Percentiles rank a stretch among this genome's conserved stretches.
Conservation (phyloP, 2,329 filamentous ascomycete genomes). For the Paraconiothyrium brasiliense region DNA sequence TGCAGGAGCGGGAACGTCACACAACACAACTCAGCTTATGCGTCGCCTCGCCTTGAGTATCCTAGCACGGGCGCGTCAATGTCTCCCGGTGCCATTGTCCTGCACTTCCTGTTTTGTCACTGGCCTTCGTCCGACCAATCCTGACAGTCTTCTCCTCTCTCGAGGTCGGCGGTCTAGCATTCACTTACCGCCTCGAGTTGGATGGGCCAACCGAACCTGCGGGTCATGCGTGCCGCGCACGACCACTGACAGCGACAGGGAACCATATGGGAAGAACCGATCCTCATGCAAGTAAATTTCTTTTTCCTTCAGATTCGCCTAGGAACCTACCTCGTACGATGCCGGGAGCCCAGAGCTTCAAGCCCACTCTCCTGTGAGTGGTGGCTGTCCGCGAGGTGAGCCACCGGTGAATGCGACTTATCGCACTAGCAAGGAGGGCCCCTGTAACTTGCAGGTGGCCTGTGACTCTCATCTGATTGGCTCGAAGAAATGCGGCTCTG, state of each 20-base stretch:
- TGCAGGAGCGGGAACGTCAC: conserved; percentile 35
- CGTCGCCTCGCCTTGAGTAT: conserved; percentile 23
- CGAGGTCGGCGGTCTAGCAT: conserved; percentile 27
- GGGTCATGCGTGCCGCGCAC: conserved; percentile 26
- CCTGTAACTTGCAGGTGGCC: conserved; percentile 16
- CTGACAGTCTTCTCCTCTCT: conserved; percentile 26
- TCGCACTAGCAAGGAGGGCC: conserved; percentile 22
- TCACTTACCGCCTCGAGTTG: conserved; percentile 19
- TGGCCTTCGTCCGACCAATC: background rate
- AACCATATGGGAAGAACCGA: conserved; percentile 38
- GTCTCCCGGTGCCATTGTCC: conserved; percentile 20
- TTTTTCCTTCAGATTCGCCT: conserved; percentile 36
- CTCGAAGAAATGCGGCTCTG: conserved; percentile 47
- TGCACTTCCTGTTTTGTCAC: background rate
- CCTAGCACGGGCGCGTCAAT: conserved; percentile 19
- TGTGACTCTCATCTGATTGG: conserved; percentile 17
- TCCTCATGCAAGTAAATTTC: conserved; percentile 31
- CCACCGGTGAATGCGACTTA: conserved; percentile 42
- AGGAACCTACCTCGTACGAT: conserved; percentile 35
- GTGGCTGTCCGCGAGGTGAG: conserved; percentile 38
- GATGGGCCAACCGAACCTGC: conserved; percentile 23
- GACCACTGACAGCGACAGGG: conserved; percentile 22
- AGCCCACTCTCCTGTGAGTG: conserved; percentile 36
- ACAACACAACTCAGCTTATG: conserved; percentile 29
- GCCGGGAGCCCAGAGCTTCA: conserved; percentile 31